Base-by-base conservation (phyloP, 2,329 filamentous ascomycete genomes). In the Aspergillus oerlinghausenensis region DNA sequence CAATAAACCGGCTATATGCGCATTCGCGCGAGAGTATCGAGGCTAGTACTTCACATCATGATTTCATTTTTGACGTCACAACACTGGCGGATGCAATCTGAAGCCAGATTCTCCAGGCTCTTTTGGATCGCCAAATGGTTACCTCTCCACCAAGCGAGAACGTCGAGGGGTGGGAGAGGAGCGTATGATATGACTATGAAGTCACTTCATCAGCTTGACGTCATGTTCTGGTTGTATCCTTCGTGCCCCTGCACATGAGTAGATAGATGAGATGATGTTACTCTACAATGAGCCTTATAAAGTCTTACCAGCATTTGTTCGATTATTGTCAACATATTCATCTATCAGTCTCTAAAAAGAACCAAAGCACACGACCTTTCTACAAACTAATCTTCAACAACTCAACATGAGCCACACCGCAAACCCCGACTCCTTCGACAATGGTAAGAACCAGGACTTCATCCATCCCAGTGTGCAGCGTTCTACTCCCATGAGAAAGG, bases 391-490 rank as follows among this genome's bases (percentile, higher is more conserved):
- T 35, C 28, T 10, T 50, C 40, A 11, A 48, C 28, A 50, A 45
- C 25, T 49, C 62, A 65, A 26, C 51, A 69, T 69, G 66, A 67
- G 64, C 43, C 58, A 57, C 49, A 51, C 65, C 17, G 60, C 56
- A 38, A 85, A 86, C 70, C 67, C 79, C 47, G 77, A 85, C 25
- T 79, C 83, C 28, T 72, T 85, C 57, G 57, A 57, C 49, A 75
- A 73, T 63, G 77, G 79, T 60, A 72, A 75, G 51, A 78, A 83
- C 66, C 83, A 82, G 65, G 77, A 84, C 65, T 86, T 88, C 69
- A 14, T 47, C 23, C 73, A 76, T 62, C 78, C 79, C 59, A 76
- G 75, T 23, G 75, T 83, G 1, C 73, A 77, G 10, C 79, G 76
- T 47, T 26, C 7, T 3, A 77, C 82, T 63, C 85, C 84, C 14